Evolutionary conservation across 1,284 basidiomycete genomes (phyloP), one percentile per base, ranked within the genome.

Genomic region (Cystobasidium pallidum): DNA sequence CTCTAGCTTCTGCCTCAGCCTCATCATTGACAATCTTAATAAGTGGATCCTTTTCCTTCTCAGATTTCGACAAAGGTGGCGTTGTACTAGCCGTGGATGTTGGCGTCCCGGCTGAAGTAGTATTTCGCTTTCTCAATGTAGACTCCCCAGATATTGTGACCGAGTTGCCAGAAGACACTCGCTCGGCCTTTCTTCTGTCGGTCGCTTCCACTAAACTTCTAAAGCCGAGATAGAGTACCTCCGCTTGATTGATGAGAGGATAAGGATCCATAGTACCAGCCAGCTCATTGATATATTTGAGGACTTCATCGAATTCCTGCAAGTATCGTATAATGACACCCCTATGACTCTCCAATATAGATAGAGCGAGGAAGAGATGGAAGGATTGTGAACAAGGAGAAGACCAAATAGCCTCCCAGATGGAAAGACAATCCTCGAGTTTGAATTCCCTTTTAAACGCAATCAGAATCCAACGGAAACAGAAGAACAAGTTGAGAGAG

Each of bases 361-460:
- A 94, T 26, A 99, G 85, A 0, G 94, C 94, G 24, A 98, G 86
- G 78, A 99, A 99, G 2, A 99, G 86, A n/a, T 94, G 88, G 78
- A 98, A 97, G 39, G 89, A 84, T 39, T 86, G 86, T 79, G 89
- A 91, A 82, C 93, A 93, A 79, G 91, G 90, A 78, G 94, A 88
- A 6, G 94, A 94, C 91, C 92, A 96, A n/a, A 96, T 82, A 11
- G 92, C 78, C 81, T 99, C 96, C 96, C 96, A 99, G 8, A 99
- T 82, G 24, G 87, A 85, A 39, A 94, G 83, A 30, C 98, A 90
- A 65, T 95, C 90, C 41, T 90, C 86, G 81, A 98, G 94, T 1
- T 88, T 83, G 81, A 99, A 97, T 81, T 99, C 95, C 74, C 95
- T 89, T 82, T 97, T 97, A 86, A 96, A 97, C 0, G 88, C 83